phyloP scores from a whole-genome alignment of 495 filamentous ascomycete genomes.

The Annulohypoxylon stygium region DNA sequence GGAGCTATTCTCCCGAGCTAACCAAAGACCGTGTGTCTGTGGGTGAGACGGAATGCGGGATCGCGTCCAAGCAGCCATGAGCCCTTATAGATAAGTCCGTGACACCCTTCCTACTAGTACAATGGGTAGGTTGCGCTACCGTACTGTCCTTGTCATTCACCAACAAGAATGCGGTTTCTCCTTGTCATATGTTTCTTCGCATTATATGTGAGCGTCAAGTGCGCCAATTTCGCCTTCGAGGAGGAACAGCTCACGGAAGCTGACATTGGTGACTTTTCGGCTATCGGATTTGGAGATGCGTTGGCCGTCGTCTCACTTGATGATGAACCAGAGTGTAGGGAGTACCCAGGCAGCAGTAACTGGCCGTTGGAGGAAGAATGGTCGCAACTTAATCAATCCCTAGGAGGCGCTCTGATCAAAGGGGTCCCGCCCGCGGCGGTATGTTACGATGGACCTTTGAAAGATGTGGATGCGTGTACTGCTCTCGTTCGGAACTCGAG shows the following conservation, averaged over 20 bases:
- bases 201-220: conserved; percentile 13
- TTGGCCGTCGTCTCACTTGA: conserved; percentile 17
- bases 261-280: conserved; percentile 49
- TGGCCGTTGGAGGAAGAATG: conserved; percentile 64
- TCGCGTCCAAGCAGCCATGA: background rate
- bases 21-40: background rate
- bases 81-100: conserved; percentile 22
- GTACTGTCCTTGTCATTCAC: background rate
- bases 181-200: conserved; percentile 18
- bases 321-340: conserved; percentile 57
- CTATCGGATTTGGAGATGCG: conserved; percentile 50
- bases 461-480: conserved; percentile 59
- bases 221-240: conserved; percentile 56
- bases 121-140: conserved; percentile 5
- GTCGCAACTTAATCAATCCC: conserved; percentile 59
- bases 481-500: conserved; percentile 43
- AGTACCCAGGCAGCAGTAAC: conserved; percentile 58
- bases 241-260: conserved; percentile 50
- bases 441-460: conserved; percentile 64
- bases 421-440: conserved; percentile 64
- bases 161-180: conserved; percentile 23
- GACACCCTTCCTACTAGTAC: background rate
- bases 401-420: conserved; percentile 63
- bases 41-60: conserved; percentile 11
- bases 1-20: background rate